Conservation (phyloP, 257 asterid genomes). For the Jacaranda copaia region DNA sequence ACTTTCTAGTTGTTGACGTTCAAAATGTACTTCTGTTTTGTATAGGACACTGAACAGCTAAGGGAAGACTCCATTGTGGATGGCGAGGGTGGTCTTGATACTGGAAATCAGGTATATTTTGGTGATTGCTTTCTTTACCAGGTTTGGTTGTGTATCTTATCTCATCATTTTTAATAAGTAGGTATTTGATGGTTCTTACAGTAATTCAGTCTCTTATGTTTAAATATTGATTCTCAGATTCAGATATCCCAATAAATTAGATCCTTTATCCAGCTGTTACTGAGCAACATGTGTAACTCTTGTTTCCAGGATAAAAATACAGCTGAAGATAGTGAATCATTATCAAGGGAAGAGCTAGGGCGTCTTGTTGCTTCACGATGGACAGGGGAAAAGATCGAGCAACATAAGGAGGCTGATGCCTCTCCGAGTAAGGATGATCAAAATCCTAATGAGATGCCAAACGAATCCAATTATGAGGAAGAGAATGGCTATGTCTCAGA, state of each 20-base stretch:
- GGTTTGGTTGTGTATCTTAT: conserved; percentile 22
- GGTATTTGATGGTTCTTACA: conserved; percentile 4
- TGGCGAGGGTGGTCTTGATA: conserved; percentile 48
- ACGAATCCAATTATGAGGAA: conserved; percentile 64
- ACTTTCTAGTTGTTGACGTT: conserved; percentile 27
- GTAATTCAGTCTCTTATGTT: conserved; percentile 24
- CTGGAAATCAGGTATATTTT: conserved; percentile 56
- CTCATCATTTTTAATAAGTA: not conserved
- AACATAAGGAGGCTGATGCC: conserved; percentile 51
- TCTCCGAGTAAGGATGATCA: conserved; percentile 53
- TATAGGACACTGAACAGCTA: conserved; percentile 49
- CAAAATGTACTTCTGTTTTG: conserved; percentile 28
- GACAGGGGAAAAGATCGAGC: conserved; percentile 77
- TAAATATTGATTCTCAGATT: conserved; percentile 26
- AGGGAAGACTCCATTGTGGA: conserved; percentile 46
- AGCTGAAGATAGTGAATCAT: conserved; percentile 60
- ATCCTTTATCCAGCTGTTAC: conserved; percentile 25
- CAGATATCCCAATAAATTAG: conserved; percentile 29
- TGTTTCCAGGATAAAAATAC: conserved; percentile 62
- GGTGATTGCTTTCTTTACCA: conserved; percentile 11
- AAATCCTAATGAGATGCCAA: conserved; percentile 52
- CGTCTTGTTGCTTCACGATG: conserved; percentile 94
- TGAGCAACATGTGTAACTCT: conserved; percentile 21
- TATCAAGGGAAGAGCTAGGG: conserved; percentile 94
- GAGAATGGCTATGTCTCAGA: conserved; percentile 70